Evolutionary conservation across 345 rosid genomes (phyloP).

Genomic region (Bruguiera sexangula): DNA sequence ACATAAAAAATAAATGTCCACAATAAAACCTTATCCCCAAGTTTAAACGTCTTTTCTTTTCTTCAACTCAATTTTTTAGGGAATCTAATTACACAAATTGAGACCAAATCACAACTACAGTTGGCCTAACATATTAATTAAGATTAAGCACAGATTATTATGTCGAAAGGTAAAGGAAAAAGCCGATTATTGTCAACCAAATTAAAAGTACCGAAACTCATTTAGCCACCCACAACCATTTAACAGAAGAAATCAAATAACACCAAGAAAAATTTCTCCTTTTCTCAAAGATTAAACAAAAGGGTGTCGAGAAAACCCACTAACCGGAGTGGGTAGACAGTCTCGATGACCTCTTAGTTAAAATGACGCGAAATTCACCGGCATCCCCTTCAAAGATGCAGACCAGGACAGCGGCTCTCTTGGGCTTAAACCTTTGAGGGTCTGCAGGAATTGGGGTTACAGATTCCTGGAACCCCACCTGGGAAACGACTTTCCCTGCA

Average conservation of each 20-base stretch:
- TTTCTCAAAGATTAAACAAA: constrained; percentile 1
- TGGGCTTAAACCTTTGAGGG: constrained; percentile 60
- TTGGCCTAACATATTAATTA: neutral
- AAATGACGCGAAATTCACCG: constrained; percentile 76
- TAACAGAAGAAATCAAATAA: neutral
- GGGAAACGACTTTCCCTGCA: constrained; percentile 70
- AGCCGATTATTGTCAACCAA: too few species aligned
- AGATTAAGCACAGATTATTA: neutral
- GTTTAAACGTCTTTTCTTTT: neutral
- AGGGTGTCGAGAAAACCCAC: constrained; percentile 21
- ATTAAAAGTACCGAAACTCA: neutral
- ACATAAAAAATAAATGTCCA: too few species aligned
- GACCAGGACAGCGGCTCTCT: constrained; percentile 85
- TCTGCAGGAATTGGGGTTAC: constrained; percentile 40
- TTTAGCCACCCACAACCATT: neutral
- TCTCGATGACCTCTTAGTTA: constrained; percentile 76
- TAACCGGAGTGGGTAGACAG: constrained; percentile 86
- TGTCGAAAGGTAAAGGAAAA: too few species aligned
- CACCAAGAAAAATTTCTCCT: too few species aligned
- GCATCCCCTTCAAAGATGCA: constrained; percentile 80
- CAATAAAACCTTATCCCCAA: neutral
- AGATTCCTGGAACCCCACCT: constrained; percentile 81
- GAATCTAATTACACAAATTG: neutral
- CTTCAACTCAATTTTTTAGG: neutral
- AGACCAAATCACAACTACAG: neutral